Base-by-base conservation (phyloP, 768 basidiomycete species). In the Tricholomella constricta region DNA sequence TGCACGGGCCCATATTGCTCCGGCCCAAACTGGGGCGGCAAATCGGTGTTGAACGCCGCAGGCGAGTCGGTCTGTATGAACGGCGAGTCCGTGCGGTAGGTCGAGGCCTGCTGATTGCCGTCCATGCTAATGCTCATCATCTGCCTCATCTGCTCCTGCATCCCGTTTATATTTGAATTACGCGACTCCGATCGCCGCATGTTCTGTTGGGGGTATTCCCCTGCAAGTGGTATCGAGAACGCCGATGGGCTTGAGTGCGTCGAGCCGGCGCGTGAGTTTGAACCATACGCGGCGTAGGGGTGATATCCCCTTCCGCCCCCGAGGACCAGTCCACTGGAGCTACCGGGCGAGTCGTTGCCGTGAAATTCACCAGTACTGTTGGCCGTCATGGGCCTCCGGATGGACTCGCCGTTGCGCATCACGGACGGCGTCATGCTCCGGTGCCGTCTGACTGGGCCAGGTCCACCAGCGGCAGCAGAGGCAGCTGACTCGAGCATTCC, bases 341-440 rank as follows among this genome's bases (percentile, higher is more conserved):
- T 65, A 15, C 61, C 68, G 10, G 71, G 71, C 2, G 73, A 72
- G 3, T 70, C 68, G n/a, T 69, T 68, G 23, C 64, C 56, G 0
- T 64, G 50, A 56, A 70, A 72, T 51, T 75, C 71, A 59, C 69
- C 60, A 58, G 74, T 64, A 63, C 73, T 75, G 57, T 26, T 58
- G 10, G 78, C 66, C 42, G 81, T 75, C 69, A 74, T 57, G 56
- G 83, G 80, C 52, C 79, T 55, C n/a, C 78, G 67, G 44, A 74
- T 77, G 29, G 74, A 72, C 58, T 81, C 81, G 38, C 76, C 81
- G 47, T 71, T 78, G 47, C 84, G 77, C 41, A 76, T 68, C 25
- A 85, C 56, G 0, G 84, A 84, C 8, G 89, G 89, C 7, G 89
- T 91, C 79, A 87, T 88, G 66, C 87, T 89, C 50, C 89, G 78